A percentile compares a stretch with the other conserved stretches of the same genome.
These are phyloP conservation scores for Hibiscus mutabilis DNA, from an alignment of 345 rosid species.

Conservation along the genomic window DNA sequence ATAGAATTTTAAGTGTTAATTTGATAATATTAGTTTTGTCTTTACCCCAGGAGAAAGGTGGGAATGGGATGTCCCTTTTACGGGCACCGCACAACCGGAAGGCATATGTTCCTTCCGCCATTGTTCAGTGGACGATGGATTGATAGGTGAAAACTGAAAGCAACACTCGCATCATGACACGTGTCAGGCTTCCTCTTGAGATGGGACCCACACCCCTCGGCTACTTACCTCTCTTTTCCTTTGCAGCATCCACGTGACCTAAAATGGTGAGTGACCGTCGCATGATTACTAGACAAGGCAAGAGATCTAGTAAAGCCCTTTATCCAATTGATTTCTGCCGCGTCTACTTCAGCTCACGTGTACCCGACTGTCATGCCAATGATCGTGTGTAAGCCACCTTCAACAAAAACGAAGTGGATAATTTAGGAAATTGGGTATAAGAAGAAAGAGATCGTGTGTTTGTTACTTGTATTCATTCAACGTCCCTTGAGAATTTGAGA, in stretches of 20 bases:
- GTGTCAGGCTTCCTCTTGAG: slow-evolving; percentile 32
- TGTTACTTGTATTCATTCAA: slow-evolving; percentile 30
- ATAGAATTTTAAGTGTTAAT: no score
- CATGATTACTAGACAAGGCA: slow-evolving; percentile 15
- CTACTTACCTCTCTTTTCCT: background rate
- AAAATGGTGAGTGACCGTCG: slow-evolving; percentile 15
- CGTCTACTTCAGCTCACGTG: slow-evolving; percentile 34
- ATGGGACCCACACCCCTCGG: slow-evolving; percentile 17
- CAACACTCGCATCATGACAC: slow-evolving; percentile 23
- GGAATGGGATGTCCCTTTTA: background rate
- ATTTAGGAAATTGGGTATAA: slow-evolving; percentile 18
- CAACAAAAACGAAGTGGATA: slow-evolving; percentile 11
- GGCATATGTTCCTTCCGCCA: background rate
- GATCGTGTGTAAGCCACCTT: no score
- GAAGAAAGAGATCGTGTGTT: slow-evolving; percentile 27
- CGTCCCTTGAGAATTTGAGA: slow-evolving; percentile 29
- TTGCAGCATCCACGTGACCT: slow-evolving; percentile 50
- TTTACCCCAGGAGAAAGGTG: background rate
- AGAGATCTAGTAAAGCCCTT: background rate
- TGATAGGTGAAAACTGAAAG: no score
- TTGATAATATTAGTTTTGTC: no score
- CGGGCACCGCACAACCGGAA: background rate
- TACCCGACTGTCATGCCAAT: background rate
- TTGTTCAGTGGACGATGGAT: slow-evolving; percentile 13
- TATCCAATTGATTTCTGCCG: slow-evolving; percentile 18